Conservation (phyloP, 2,329 filamentous ascomycete genomes). For the Didymella sp. region DNA sequence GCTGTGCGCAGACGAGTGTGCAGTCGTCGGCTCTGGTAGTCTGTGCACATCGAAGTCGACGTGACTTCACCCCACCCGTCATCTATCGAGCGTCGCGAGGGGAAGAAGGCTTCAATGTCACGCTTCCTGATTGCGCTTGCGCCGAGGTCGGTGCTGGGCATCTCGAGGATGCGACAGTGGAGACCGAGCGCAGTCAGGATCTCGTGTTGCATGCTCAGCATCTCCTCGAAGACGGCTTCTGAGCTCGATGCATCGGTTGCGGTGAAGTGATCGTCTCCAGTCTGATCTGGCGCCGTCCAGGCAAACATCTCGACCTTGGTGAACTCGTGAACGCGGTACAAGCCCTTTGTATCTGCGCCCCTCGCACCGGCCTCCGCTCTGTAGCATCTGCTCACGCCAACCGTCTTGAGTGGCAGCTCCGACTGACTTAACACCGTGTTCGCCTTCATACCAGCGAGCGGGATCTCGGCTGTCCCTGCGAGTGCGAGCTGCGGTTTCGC, state of each 20-base stretch:
- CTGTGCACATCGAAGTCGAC: conserved; percentile 87
- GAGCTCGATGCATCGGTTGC: conserved; percentile 50
- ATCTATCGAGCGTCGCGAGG: conserved; percentile 71
- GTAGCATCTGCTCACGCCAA: conserved; percentile 91
- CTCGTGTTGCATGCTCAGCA: conserved; percentile 84
- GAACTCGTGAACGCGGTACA: conserved; percentile 98
- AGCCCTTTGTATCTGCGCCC: conserved; percentile 87
- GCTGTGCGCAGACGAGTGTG: conserved; percentile 72
- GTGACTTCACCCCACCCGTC: conserved; percentile 93
- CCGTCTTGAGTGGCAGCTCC: conserved; percentile 77
- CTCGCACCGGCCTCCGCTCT: conserved; percentile 92
- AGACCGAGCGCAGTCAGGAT: conserved; percentile 80
- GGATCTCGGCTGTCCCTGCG: conserved; percentile 91
- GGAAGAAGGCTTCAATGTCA: conserved; percentile 95
- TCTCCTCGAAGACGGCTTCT: conserved; percentile 76
- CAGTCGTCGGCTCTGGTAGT: conserved; percentile 88
- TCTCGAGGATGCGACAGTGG: conserved; percentile 87
- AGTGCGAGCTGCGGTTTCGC: conserved; percentile 73
- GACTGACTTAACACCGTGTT: conserved; percentile 69
- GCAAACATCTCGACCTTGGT: conserved; percentile 98
- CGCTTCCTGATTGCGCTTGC: conserved; percentile 85
- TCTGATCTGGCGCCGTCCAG: conserved; percentile 72
- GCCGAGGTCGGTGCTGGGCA: conserved; percentile 88
- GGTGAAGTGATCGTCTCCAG: conserved; percentile 44
- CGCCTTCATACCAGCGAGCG: conserved; percentile 88